These are phyloP conservation scores for Kurtzmaniella quercitrusa DNA, from an alignment of 1,139 yeast species.

Conservation along the genomic window DNA sequence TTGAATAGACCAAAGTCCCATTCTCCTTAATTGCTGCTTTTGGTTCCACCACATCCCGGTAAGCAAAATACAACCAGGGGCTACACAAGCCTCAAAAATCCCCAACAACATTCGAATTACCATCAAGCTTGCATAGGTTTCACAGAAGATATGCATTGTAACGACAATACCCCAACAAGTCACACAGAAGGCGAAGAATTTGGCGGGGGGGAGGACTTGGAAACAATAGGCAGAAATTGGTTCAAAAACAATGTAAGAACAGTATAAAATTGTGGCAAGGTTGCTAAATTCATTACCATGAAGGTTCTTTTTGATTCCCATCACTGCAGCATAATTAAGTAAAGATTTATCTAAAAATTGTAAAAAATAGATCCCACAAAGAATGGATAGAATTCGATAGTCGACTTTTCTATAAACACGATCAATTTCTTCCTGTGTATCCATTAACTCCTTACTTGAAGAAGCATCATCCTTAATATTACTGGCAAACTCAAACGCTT, in stretches of 20 bases:
- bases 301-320: conserved; percentile 42
- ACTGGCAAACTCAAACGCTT: conserved; percentile 5
- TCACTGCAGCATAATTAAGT: conserved; percentile 46
- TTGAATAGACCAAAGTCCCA: conserved; percentile 36
- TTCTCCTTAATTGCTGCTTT: conserved; percentile 32
- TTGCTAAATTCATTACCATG: conserved; percentile 37
- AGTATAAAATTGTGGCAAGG: conserved; percentile 39
- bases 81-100: conserved; percentile 38
- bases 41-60: conserved; percentile 42
- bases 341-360: conserved; percentile 44
- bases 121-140: conserved; percentile 37
- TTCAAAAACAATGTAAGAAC: conserved; percentile 45
- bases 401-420: conserved; percentile 23
- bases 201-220: conserved; percentile 37
- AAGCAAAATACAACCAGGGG: conserved; percentile 39
- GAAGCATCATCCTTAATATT: conserved; percentile 3
- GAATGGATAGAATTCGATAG: conserved; percentile 24
- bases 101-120: conserved; percentile 39
- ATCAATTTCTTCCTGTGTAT: neutral
- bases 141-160: conserved; percentile 29
- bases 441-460: neutral
- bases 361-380: conserved; percentile 37
- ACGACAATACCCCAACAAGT: conserved; percentile 41
- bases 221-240: conserved; percentile 36
- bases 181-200: conserved; percentile 32